A percentile compares a stretch with the other conserved stretches of the same genome.
phyloP scores from a whole-genome alignment of 2,329 filamentous ascomycete species.

The Claviceps maximensis region DNA sequence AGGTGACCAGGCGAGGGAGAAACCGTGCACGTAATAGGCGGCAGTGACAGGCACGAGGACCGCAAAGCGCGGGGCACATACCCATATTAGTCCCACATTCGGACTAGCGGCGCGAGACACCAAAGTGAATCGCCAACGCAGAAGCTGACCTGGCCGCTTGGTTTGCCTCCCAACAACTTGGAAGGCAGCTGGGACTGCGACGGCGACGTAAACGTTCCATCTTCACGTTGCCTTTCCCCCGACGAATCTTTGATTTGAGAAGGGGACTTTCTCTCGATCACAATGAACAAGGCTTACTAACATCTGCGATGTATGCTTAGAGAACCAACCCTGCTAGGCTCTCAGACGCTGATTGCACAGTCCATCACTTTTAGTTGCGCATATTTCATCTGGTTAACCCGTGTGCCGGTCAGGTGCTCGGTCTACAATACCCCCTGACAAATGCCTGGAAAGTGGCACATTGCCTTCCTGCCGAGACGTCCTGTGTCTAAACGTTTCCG shows the following conservation, averaged over 20 bases:
- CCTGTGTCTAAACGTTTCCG: neutral
- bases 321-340: neutral
- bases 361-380: neutral
- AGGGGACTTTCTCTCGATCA: too few species aligned
- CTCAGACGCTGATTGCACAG: too few species aligned
- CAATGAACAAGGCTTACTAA: too few species aligned
- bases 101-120: neutral
- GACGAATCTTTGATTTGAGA: too few species aligned
- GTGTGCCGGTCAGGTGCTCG: neutral
- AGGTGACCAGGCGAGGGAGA: slow-evolving; percentile 6
- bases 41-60: slow-evolving; percentile 7
- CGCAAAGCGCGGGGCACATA: slow-evolving; percentile 1
- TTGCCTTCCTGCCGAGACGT: neutral
- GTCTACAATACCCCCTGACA: neutral
- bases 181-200: too few species aligned
- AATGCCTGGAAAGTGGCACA: neutral
- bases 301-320: too few species aligned
- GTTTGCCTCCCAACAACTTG: too few species aligned
- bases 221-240: too few species aligned
- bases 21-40: slow-evolving; percentile 7
- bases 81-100: neutral
- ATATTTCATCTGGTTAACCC: neutral
- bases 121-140: neutral
- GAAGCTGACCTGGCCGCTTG: too few species aligned
- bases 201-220: too few species aligned